Base-by-base conservation (phyloP, 345 rosid species). In the Boechera stricta region DNA sequence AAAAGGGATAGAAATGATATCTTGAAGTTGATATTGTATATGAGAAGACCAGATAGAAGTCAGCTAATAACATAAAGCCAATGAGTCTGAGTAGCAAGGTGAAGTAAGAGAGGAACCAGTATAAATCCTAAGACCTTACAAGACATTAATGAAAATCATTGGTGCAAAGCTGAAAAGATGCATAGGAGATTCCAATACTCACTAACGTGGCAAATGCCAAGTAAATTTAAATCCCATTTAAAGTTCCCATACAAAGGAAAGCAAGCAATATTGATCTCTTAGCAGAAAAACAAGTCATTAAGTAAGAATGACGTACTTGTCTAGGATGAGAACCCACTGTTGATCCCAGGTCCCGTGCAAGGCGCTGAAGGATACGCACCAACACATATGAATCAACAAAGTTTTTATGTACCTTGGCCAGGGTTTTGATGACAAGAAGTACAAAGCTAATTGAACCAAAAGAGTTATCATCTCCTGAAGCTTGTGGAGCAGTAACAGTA, bases 311-410 rank as follows among this genome's bases (percentile, higher is more conserved):
- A 35, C 90, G 69, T 87, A 95, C 99, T 83, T 89, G 99, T 91
- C 86, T 95, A 81, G 85, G 66, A 80, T 92, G 87, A 64, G 97
- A 91, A 72, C 94, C 88, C 6, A 84, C 84, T 56, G 96, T 82
- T 65, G 90, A 88, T 83, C 97, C 96, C 91, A 93, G 87, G 83
- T 95, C 98, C 67, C 96, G 93, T 13, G 93, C 90, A 70, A 95
- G 80, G 47, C 96, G 94, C 83, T 92, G 97, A 77, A 95, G 89
- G 74, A 95, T 89, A 70, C 91, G 93, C 61, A 85, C 94, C 86
- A 95, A 82, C 71, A 83, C 83, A 78, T 55, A 52, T 72, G 99
- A 90, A 60, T 95, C 99, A 63, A 89, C 76, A 57, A 83, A 82
- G 91, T 83, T 83, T 78, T 87, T 91, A 69, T 88, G 94, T 77